Conservation (phyloP, 2,329 filamentous ascomycete species). For the Fusarium palustre region DNA sequence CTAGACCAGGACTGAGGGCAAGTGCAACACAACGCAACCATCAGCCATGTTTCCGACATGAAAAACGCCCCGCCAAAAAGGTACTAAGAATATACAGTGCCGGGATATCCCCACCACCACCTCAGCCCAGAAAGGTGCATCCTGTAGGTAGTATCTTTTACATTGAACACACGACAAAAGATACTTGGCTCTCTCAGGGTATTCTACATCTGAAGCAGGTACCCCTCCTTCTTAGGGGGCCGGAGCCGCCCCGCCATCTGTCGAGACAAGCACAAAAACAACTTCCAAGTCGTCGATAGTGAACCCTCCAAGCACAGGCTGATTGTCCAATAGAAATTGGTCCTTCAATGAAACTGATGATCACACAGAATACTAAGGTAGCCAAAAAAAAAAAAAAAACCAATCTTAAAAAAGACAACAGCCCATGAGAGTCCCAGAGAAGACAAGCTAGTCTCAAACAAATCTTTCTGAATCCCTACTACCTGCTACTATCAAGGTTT, state of each 20-base stretch:
- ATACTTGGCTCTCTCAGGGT: background rate
- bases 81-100: constrained; percentile 9
- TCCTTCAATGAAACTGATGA: background rate
- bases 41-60: constrained; percentile 36
- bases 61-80: constrained; percentile 12
- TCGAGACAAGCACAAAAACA: constrained; percentile 28
- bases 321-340: constrained; percentile 22
- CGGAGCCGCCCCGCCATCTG: constrained; percentile 41
- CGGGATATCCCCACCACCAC: constrained; percentile 15
- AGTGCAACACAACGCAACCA: constrained; percentile 2
- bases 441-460: constrained; percentile 21
- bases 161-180: background rate
- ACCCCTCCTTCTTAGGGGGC: constrained; percentile 9
- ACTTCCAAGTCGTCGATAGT: constrained; percentile 25
- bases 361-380: constrained; percentile 19
- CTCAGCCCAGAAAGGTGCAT: constrained; percentile 14
- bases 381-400: too few relatives aligned
- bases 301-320: constrained; percentile 21
- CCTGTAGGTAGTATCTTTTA: background rate
- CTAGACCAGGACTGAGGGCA: constrained; percentile 5
- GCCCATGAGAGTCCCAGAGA: constrained; percentile 22
- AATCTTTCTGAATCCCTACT: constrained; percentile 21
- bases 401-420: constrained; percentile 15
- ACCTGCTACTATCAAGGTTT: constrained; percentile 15
- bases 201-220: constrained; percentile 5